Conservation (phyloP, 2,329 filamentous ascomycete genomes). For the Botryotinia convoluta region DNA sequence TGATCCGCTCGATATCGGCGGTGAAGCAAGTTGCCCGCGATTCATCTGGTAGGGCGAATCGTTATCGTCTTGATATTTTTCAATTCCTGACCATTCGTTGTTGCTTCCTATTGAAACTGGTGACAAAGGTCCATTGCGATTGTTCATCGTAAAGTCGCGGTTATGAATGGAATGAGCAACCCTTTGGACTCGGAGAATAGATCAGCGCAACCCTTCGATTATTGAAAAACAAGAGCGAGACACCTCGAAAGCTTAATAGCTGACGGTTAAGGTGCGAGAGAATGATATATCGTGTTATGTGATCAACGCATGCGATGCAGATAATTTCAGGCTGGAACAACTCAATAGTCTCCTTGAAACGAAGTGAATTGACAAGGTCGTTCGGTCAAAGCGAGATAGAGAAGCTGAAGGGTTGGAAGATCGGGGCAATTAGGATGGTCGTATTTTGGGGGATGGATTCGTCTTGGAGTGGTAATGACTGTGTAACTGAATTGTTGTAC, state of each 20-base stretch:
- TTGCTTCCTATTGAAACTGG: slow-evolving; percentile 72
- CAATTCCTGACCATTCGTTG: slow-evolving; percentile 75
- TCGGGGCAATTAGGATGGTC: background rate
- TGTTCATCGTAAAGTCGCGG: slow-evolving; percentile 56
- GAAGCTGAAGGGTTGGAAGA: slow-evolving; percentile 17
- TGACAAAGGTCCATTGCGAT: slow-evolving; percentile 73
- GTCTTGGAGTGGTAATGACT: slow-evolving; percentile 10
- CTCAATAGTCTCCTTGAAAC: slow-evolving; percentile 16
- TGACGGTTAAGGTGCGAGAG: background rate
- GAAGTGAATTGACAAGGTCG: slow-evolving; percentile 11
- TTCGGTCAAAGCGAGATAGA: slow-evolving; percentile 21
- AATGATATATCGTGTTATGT: background rate
- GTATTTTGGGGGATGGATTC: background rate
- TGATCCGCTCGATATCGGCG: slow-evolving; percentile 65
- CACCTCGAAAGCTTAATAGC: slow-evolving; percentile 1
- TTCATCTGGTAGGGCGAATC: slow-evolving; percentile 48
- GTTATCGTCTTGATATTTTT: slow-evolving; percentile 60
- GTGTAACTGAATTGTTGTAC: slow-evolving; percentile 22
- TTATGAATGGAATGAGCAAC: slow-evolving; percentile 11
- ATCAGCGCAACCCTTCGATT: slow-evolving; percentile 9
- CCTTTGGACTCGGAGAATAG: slow-evolving; percentile 12
- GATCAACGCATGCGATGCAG: slow-evolving; percentile 14
- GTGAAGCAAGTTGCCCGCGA: slow-evolving; percentile 63
- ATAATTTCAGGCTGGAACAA: slow-evolving; percentile 13
- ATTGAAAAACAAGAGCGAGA: background rate